Conservation (phyloP, 176 grass and related monocot species). For the sorghum (Sorghum bicolor) region DNA sequence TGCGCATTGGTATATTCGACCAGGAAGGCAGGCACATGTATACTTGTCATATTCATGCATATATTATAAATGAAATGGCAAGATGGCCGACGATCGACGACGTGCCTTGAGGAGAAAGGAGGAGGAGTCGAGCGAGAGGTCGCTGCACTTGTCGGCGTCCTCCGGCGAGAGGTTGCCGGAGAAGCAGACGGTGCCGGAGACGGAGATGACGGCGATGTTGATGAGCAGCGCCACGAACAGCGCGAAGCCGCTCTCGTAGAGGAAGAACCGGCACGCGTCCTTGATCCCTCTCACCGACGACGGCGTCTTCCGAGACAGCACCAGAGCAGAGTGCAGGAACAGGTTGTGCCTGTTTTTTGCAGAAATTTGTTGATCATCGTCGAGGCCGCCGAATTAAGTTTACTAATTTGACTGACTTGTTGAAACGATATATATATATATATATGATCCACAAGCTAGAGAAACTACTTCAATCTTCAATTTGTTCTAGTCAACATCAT, state of each 20-base stretch:
- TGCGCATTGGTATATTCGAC: too few species aligned
- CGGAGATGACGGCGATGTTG: constrained; percentile 76
- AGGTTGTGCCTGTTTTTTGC: constrained; percentile 92
- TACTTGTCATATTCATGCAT: too few species aligned
- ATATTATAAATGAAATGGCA: too few species aligned
- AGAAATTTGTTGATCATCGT: not conserved
- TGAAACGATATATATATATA: not conserved
- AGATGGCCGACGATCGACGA: not conserved
- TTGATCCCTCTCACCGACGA: constrained; percentile 76
- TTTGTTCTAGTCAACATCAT: not conserved
- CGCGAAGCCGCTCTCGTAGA: constrained; percentile 77
- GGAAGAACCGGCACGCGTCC: constrained; percentile 82
- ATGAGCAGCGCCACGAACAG: constrained; percentile 83
- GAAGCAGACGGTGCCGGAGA: constrained; percentile 64
- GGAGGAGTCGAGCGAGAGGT: constrained; percentile 64
- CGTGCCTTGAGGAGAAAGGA: constrained; percentile 84
- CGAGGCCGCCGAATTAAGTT: too few species aligned
- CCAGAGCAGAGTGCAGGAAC: constrained; percentile 90
- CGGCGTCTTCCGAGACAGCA: constrained; percentile 81
- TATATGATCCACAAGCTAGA: not conserved
- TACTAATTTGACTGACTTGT: not conserved
- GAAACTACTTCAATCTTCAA: not conserved
- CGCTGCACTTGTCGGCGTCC: constrained; percentile 37
- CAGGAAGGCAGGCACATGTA: too few species aligned
- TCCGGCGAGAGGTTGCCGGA: constrained; percentile 40